Evolutionary conservation across 148 eudicot species (phyloP).

Genomic region (Fagopyrum homotropicum): DNA sequence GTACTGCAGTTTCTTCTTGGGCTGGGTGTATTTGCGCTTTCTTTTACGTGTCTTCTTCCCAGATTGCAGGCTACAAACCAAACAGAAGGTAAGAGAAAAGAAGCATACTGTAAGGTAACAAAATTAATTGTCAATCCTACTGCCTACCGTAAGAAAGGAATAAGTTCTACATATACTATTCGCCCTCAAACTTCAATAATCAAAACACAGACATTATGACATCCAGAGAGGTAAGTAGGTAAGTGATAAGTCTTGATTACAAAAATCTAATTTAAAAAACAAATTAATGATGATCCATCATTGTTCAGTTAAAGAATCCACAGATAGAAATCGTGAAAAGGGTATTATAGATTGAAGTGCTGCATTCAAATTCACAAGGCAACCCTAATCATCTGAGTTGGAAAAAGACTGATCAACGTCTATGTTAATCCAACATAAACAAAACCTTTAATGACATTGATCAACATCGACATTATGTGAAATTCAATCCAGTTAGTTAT

Average conservation of each 20-base stretch:
- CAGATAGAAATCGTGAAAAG: not conserved
- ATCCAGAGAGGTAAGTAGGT: not conserved
- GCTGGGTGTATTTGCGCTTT: conserved; percentile 58
- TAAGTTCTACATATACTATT: not conserved
- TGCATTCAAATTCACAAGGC: not conserved
- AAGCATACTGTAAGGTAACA: not conserved
- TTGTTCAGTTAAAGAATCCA: not conserved
- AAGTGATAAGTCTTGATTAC: not conserved
- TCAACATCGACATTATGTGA: too few relatives aligned
- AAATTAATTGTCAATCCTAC: not conserved
- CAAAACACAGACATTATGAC: not conserved
- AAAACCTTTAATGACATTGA: too few relatives aligned
- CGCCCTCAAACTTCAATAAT: not conserved
- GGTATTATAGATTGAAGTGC: not conserved
- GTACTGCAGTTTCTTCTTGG: conserved; percentile 69
- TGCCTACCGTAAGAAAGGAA: not conserved
- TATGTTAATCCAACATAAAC: too few relatives aligned
- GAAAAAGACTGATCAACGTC: not conserved
- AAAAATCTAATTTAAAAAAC: not conserved
- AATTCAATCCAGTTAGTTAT: too few relatives aligned
- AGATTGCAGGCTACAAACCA: conserved; percentile 41
- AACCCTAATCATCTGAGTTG: not conserved
- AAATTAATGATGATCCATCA: not conserved
- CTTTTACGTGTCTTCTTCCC: conserved; percentile 53
- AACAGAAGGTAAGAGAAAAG: conserved; percentile 15